phyloP scores from a whole-genome alignment of 139 green algal species.

The Desmodesmus armatus region DNA sequence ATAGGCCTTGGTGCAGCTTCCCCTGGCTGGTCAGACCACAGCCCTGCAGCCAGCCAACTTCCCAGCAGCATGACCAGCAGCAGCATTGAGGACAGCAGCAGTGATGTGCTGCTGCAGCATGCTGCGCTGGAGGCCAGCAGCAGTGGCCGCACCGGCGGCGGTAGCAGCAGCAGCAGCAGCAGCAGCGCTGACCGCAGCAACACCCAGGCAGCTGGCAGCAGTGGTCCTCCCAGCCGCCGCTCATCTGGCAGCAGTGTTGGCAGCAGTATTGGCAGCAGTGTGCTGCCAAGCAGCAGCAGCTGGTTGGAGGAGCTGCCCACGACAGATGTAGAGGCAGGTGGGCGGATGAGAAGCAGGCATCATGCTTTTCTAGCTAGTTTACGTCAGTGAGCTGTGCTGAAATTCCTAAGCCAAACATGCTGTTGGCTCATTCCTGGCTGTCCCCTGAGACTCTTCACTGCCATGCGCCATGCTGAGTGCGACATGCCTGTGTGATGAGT shows the following conservation, averaged over 20 bases:
- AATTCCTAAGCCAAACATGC: conserved; percentile 6
- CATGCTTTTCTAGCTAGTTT: not conserved
- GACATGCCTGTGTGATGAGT: too few species aligned
- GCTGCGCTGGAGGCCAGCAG: not conserved
- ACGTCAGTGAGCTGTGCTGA: not conserved
- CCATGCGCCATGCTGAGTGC: too few species aligned
- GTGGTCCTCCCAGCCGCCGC: not conserved
- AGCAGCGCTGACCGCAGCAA: not conserved
- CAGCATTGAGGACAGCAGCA: not conserved
- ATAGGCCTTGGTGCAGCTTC: not conserved
- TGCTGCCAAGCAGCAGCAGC: not conserved
- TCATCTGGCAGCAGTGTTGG: conserved; percentile 4
- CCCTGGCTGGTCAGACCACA: too few species aligned
- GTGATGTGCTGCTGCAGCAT: not conserved
- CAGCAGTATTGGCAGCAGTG: not conserved
- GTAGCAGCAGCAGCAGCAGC: conserved; percentile 10
- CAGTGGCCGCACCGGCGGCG: not conserved
- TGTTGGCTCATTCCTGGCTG: too few species aligned
- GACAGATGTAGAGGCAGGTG: not conserved
- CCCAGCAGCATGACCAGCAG: conserved; percentile 1
- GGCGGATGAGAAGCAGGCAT: not conserved
- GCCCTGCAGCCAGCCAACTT: not conserved
- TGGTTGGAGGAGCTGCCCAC: not conserved
- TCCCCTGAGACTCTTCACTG: too few species aligned
- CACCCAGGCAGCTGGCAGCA: not conserved